phyloP scores from a whole-genome alignment of 139 green algal species.

The Chara braunii region DNA sequence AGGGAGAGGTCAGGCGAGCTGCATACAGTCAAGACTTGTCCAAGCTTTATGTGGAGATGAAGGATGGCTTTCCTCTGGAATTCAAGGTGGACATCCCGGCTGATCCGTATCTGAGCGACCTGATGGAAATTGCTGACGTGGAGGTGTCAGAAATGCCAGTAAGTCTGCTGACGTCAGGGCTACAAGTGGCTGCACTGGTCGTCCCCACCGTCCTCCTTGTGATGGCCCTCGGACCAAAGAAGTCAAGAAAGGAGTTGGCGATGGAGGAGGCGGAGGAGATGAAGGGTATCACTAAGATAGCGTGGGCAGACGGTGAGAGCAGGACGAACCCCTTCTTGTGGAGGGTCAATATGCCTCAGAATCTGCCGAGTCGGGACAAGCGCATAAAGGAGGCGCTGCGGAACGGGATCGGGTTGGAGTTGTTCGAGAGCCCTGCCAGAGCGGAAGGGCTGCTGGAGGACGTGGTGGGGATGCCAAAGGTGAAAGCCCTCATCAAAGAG shows the following conservation, averaged over 20 bases:
- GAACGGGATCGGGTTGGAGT: background rate
- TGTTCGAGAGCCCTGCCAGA: background rate
- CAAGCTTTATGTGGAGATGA: too few species aligned
- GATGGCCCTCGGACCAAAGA: background rate
- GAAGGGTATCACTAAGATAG: background rate
- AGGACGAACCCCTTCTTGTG: too few species aligned
- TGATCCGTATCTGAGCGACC: constrained; percentile 6
- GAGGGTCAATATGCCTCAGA: too few species aligned
- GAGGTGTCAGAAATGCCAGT: background rate
- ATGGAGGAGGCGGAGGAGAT: background rate
- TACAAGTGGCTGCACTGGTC: background rate
- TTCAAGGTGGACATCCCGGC: constrained; percentile 10
- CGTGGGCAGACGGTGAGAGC: too few species aligned
- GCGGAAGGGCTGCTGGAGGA: background rate
- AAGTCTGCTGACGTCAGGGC: background rate
- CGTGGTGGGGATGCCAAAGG: background rate
- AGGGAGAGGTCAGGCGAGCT: too few species aligned
- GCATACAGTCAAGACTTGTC: too few species aligned
- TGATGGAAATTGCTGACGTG: constrained; percentile 1
- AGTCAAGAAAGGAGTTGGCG: background rate
- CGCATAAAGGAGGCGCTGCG: background rate
- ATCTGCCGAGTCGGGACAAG: background rate
- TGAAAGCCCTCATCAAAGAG: background rate
- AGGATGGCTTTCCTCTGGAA: too few species aligned
- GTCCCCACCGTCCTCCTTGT: background rate